Conservation (phyloP, 2,329 filamentous ascomycete genomes). For the Microcera coccophila region DNA sequence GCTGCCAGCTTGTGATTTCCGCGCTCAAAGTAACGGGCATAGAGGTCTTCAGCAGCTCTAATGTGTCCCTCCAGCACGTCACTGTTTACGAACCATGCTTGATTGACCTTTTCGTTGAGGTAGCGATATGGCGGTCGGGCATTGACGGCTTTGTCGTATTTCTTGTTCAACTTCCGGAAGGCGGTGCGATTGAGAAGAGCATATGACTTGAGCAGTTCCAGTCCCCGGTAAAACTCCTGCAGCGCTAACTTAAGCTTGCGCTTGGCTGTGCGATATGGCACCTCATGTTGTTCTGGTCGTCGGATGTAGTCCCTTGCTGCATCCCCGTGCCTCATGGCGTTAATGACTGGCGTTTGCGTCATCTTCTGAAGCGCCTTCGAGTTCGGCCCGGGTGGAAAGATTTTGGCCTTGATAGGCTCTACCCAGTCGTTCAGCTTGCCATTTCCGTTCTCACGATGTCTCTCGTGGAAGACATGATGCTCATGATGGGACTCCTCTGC, state of each 20-base stretch:
- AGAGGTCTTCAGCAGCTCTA: conserved; percentile 79
- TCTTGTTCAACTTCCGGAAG: conserved; percentile 97
- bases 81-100: conserved; percentile 87
- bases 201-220: conserved; percentile 91
- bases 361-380: conserved; percentile 56
- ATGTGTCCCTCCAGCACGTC: conserved; percentile 79
- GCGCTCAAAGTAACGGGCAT: conserved; percentile 88
- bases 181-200: conserved; percentile 85
- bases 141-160: conserved; percentile 89
- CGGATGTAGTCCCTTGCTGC: conserved; percentile 49
- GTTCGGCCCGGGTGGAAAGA: conserved; percentile 57
- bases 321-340: conserved; percentile 27
- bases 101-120: conserved; percentile 87
- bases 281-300: conserved; percentile 47
- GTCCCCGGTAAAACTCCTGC: conserved; percentile 86
- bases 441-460: conserved; percentile 17
- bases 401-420: conserved; percentile 50
- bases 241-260: conserved; percentile 86
- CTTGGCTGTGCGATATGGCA: conserved; percentile 84
- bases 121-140: conserved; percentile 74
- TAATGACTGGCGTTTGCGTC: conserved; percentile 46
- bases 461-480: conserved; percentile 21
- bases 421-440: conserved; percentile 42
- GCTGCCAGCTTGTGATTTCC: conserved; percentile 90
- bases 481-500: conserved; percentile 38